These are phyloP conservation scores for Aspergillus fumigatus DNA, from an alignment of 2,329 filamentous ascomycete genomes.

Conservation along the genomic window DNA sequence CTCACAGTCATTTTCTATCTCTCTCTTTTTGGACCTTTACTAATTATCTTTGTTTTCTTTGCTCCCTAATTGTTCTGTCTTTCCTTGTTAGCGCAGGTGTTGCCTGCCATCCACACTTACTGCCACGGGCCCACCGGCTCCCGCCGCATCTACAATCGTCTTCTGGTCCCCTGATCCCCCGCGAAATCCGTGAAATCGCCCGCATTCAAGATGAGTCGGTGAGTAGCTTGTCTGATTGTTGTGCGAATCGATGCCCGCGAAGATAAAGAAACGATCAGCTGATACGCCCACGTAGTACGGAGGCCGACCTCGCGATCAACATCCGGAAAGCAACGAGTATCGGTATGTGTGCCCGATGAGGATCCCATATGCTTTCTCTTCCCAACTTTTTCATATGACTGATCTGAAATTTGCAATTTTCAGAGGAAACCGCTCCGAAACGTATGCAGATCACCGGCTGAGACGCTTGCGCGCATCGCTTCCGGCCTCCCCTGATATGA, in stretches of 20 bases:
- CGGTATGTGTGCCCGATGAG: slow-evolving; percentile 36
- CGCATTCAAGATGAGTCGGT: slow-evolving; percentile 61
- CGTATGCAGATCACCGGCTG: slow-evolving; percentile 39
- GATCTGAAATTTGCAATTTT: slow-evolving; percentile 8
- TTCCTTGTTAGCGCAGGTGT: neutral
- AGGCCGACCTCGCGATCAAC: slow-evolving; percentile 61
- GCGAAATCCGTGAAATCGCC: slow-evolving; percentile 27
- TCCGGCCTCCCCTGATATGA: neutral
- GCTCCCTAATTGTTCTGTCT: neutral
- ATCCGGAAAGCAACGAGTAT: slow-evolving; percentile 65
- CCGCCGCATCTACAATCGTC: slow-evolving; percentile 5
- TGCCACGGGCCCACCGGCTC: neutral
- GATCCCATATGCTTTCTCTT: slow-evolving; percentile 1
- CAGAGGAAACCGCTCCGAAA: slow-evolving; percentile 64
- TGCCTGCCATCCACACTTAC: neutral
- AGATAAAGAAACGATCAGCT: neutral
- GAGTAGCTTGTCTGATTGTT: slow-evolving; percentile 17
- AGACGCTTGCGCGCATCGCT: slow-evolving; percentile 2
- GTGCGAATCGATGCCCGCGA: neutral
- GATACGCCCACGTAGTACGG: slow-evolving; percentile 44
- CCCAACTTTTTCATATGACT: slow-evolving; percentile 11
- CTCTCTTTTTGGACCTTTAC: slow-evolving; percentile 4
- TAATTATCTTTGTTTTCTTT: neutral
- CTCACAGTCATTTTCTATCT: slow-evolving; percentile 13
- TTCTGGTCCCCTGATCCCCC: slow-evolving; percentile 19